Evolutionary conservation across 495 filamentous ascomycete species (phyloP), one percentile per base, ranked within the genome.

Genomic region (Neurospora sp.): DNA sequence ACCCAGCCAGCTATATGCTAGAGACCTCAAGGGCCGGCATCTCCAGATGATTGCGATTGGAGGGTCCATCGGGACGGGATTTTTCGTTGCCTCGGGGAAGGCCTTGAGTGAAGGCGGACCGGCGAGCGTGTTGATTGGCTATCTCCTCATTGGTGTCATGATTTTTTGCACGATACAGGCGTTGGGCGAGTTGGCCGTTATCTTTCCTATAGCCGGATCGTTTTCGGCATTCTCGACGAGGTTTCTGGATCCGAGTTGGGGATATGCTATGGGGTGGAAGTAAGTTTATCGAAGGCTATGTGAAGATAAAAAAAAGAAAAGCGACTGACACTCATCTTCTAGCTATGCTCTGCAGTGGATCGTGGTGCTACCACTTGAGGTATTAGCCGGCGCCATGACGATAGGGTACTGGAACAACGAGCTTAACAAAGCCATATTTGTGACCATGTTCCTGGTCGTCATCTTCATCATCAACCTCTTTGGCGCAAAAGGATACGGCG

Each of bases 181-280:
- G 3, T 85, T 98, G 66, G 95, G 95, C 74, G 95, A 98, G 82
- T 88, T 98, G 86, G 93, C 95, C 16, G 95, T 98, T 78, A 75
- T 93, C 35, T 97, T 95, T 78, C 95, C 95, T 5, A 91, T 98
- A 35, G 93, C 96, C 39, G 95, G 95, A 72, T 97, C 93, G 9
- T 98, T 98, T 80, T 91, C 94, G 35, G 91, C 93, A 31, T 98
- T 92, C 81, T 97, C 94, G 42, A 97, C 93, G 53, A 88, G 95
- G 39, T 98, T 98, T 81, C 76, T 98, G 35, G 94, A 98, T 76
- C 95, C 95, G 9, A 92, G 92, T 12, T 98, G 95, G 96, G 96
- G 96, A 5, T 98, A 98, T 79, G 95, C 96, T 46, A 97, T 97
- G 93, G 96, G 96, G 38, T 98, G 94, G 95, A 97, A 97, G 86